phyloP scores from a whole-genome alignment of 208 protist species.

The Leishmania braziliensis region DNA sequence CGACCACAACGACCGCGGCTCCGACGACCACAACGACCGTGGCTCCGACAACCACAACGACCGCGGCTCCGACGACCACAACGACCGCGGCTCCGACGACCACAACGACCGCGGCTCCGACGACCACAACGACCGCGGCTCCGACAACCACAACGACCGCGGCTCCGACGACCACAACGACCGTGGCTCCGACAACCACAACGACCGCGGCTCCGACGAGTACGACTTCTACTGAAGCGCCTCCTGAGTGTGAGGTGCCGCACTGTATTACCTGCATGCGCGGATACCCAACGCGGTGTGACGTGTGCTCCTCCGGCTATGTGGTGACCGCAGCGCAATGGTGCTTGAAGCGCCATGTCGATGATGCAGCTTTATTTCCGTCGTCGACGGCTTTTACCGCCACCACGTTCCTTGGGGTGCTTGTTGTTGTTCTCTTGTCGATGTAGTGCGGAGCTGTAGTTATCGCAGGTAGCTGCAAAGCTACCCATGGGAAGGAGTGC shows the following conservation, averaged over 20 bases:
- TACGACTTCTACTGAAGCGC: background rate
- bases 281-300: background rate
- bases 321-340: background rate
- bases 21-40: background rate
- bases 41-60: background rate
- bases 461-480: background rate
- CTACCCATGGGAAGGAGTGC: background rate
- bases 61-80: background rate
- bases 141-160: background rate
- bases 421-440: background rate
- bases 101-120: background rate
- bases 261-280: background rate
- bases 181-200: no score
- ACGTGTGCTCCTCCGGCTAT: background rate
- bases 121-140: background rate
- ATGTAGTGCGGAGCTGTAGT: background rate
- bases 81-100: background rate
- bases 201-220: background rate
- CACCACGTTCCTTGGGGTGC: background rate
- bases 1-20: background rate
- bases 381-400: background rate
- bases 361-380: background rate
- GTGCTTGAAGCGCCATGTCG: background rate
- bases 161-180: background rate
- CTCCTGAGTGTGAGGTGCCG: constrained; percentile 4